Evolutionary conservation across 805 yeast species (phyloP).

Genomic region (Schwanniomyces yamadae): DNA sequence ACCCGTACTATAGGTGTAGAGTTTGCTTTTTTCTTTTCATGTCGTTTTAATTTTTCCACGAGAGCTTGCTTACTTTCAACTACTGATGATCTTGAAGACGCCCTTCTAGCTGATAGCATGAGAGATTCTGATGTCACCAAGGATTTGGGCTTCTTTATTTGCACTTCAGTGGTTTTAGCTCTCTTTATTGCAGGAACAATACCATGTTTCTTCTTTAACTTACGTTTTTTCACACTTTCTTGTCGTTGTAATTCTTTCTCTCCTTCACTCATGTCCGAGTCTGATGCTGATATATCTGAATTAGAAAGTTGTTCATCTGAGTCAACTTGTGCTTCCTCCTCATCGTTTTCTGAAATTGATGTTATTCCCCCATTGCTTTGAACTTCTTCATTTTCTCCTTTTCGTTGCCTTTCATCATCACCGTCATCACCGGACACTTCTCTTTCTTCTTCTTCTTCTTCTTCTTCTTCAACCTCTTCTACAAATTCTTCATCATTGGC

Average conservation of each 20-base stretch:
- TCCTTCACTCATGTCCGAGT: conserved; percentile 65
- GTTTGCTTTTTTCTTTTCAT: conserved; percentile 59
- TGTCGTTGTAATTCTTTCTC: conserved; percentile 58
- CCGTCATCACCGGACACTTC: conserved; percentile 18
- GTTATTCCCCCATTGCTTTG: conserved; percentile 5
- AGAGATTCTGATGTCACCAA: conserved; percentile 48
- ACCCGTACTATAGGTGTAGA: conserved; percentile 40
- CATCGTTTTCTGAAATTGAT: conserved; percentile 17
- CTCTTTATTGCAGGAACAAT: conserved; percentile 34
- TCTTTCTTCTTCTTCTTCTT: conserved; percentile 13
- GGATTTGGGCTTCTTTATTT: conserved; percentile 23
- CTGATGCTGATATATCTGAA: conserved; percentile 51
- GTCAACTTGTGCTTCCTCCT: conserved; percentile 19
- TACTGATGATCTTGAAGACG: conserved; percentile 76
- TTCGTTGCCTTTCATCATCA: conserved; percentile 18
- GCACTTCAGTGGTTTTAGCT: conserved; percentile 23
- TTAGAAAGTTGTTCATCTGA: conserved; percentile 56
- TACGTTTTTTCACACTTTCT: conserved; percentile 35
- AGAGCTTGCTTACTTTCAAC: conserved; percentile 75
- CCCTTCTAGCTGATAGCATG: conserved; percentile 55
- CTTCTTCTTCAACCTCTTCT: conserved; percentile 25
- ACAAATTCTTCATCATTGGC: conserved; percentile 31
- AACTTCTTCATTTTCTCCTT: conserved; percentile 9
- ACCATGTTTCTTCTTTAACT: conserved; percentile 19
- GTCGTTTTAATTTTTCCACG: conserved; percentile 65